Conservation (phyloP, 257 asterid genomes). For the Solanum appendiculatum region DNA sequence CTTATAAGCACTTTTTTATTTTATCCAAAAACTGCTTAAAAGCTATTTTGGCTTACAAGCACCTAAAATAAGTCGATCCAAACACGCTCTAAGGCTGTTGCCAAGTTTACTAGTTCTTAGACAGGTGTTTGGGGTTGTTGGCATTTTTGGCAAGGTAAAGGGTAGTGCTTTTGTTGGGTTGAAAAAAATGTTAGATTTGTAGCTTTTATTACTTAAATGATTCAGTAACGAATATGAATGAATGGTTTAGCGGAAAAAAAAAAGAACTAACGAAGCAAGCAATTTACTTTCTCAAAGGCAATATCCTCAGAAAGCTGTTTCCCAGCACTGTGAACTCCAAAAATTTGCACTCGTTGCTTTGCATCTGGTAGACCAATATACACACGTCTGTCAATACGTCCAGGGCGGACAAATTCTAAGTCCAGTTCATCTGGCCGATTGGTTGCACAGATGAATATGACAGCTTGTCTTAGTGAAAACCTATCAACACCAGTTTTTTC, state of each 20-base stretch:
- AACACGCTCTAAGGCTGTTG: background rate
- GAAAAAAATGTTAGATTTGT: background rate
- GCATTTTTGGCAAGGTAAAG: background rate
- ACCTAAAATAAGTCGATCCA: background rate
- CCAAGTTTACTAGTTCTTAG: background rate
- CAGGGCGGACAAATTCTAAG: slow-evolving; percentile 73
- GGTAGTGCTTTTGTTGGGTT: background rate
- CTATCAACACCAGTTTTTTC: slow-evolving; percentile 84
- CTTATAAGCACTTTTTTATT: background rate
- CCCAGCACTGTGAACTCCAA: slow-evolving; percentile 94
- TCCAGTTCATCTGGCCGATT: slow-evolving; percentile 96
- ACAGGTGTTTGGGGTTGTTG: background rate
- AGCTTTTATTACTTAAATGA: background rate
- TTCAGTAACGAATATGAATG: background rate
- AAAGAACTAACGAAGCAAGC: background rate
- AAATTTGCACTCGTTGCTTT: slow-evolving; percentile 83
- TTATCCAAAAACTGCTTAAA: background rate
- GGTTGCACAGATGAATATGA: slow-evolving; percentile 93
- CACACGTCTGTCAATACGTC: slow-evolving; percentile 94
- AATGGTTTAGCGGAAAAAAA: background rate
- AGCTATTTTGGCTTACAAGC: background rate
- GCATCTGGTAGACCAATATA: slow-evolving; percentile 94
- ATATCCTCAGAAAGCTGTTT: slow-evolving; percentile 78
- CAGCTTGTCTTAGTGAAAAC: slow-evolving; percentile 85
- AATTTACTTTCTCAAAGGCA: slow-evolving; percentile 70